Evolutionary conservation across 1,284 basidiomycete species (phyloP), one percentile per base, ranked within the genome.

Genomic region (Paramarasmius palmivorus): DNA sequence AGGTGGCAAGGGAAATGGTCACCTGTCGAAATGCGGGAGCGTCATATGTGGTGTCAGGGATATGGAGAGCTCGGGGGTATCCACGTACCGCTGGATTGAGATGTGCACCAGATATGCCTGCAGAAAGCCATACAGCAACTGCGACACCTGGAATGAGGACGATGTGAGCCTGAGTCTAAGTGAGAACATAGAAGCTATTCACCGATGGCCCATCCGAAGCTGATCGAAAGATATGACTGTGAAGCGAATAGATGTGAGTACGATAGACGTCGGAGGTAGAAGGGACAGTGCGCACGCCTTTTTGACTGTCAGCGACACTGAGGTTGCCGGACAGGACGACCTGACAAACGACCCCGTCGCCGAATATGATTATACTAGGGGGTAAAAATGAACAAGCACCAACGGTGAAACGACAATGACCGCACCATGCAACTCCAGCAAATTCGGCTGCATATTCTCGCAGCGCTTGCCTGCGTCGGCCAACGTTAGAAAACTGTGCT

Each of bases 31-130:
- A 47, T 46, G 29, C 20, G 61, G 22, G n/a, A n/a, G 40, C 32
- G 52, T 14, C 14, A 42, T 12, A 14, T 10, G 39, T 32, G 39
- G 32, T 52, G 20, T 36, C 15, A 32, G 12, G 42, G 9, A 20
- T 23, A 6, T 22, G 12, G 22, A 20, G n/a, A 47, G 35, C 37
- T 35, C 53, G 9, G 19, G 20, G 23, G 6, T 40, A 23, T 12
- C 36, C 22, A 68, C 71, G 20, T 67, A 83, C 88, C 22, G 87
- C 88, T 41, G 89, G 90, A 63, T 92, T 92, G 58, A 91, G 80
- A 63, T 92, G 89, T 32, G 88, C 90, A 17, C 89, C 88, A 45
- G 87, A 88, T 54, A 88, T 79, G 44, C 83, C 83, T 48, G 74
- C 78, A 12, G 79, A 78, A 5, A 83, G 72, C 85, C 85, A 90